phyloP scores from a whole-genome alignment of 495 filamentous ascomycete genomes.

The Thermochaetoides thermophila region DNA sequence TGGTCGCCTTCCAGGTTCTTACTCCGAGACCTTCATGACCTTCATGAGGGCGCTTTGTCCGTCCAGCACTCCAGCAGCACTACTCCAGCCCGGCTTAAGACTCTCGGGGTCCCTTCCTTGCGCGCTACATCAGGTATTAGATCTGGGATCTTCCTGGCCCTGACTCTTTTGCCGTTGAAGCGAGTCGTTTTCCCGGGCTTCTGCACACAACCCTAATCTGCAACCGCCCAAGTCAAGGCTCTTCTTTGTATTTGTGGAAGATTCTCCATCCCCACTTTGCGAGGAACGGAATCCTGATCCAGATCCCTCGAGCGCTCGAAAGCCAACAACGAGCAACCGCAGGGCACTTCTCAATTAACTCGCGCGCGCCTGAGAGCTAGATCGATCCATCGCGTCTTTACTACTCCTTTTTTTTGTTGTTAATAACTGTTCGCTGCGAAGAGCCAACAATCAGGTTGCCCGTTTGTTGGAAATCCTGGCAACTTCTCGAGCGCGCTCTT shows the following conservation, averaged over 20 bases:
- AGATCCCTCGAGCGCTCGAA: constrained; percentile 4
- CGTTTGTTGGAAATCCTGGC: too few relatives aligned
- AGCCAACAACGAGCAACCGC: constrained; percentile 4
- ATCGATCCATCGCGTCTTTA: constrained; percentile 9
- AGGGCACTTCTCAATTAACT: too few relatives aligned
- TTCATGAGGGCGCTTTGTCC: not conserved
- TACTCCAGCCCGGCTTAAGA: not conserved
- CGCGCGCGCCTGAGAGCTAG: constrained; percentile 2
- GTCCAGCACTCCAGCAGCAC: too few relatives aligned
- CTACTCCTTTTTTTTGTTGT: too few relatives aligned
- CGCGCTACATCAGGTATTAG: constrained; percentile 2
- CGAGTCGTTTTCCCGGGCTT: constrained; percentile 6
- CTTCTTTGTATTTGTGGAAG: constrained; percentile 10
- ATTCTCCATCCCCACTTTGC: constrained; percentile 17
- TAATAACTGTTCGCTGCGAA: too few relatives aligned
- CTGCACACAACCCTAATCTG: constrained; percentile 15
- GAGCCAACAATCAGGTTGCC: too few relatives aligned
- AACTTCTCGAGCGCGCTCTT: too few relatives aligned
- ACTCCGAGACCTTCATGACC: not conserved
- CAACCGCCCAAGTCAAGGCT: constrained; percentile 13
- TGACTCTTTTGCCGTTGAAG: constrained; percentile 3
- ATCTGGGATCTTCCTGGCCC: constrained; percentile 17
- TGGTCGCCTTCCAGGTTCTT: not conserved
- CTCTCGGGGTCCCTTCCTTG: not conserved
- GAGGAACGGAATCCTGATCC: constrained; percentile 12